Evolutionary conservation across 768 basidiomycete species (phyloP), one percentile per base, ranked within the genome.

Genomic region (Pleurotus cornucopiae): DNA sequence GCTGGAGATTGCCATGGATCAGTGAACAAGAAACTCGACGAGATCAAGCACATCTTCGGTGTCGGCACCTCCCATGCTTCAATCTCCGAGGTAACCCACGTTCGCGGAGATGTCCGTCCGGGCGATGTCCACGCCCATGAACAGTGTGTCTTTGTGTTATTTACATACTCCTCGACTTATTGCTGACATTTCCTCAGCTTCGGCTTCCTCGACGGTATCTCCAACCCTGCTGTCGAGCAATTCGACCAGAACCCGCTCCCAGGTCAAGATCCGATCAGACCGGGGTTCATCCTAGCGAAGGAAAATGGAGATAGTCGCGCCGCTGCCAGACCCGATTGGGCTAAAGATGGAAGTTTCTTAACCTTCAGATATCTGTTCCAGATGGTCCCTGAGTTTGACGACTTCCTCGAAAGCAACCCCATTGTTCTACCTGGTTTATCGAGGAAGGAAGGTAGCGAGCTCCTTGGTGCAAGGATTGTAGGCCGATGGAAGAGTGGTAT

Each of bases 401-500:
- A 73, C 5, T 81, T 77, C 69, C 64, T 80, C 48, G 62, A 63
- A 14, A 62, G 68, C 47, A 71, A 81, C 61, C 73, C 79, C 5
- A 60, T 79, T 25, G 58, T 61, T 14, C 55, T 68, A 46, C 67
- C 68, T 14, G 73, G 71, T 1, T 61, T 80, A 46, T 69, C 69
- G 1, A 57, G 57, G 6, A 61, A 72, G 49, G 66, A 79, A 56
- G 78, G 80, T 14, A 73, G 73, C 41, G 79, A 76, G 16, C 69
- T 81, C n/a, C 69, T 78, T 14, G 80, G 80, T 40, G 81, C 81
- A 14, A 71, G 81, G 52, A 67, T 82, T 58, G 69, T 82, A 20
- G 82, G 82, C 11, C 69, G 82, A 16, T 82, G 80, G 80, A 80
- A 79, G 73, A 79, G 77, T 47, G 78, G 79, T 76, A 62, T 41